phyloP scores from a whole-genome alignment of 2,329 filamentous ascomycete species.

The Eurotiales sp. region DNA sequence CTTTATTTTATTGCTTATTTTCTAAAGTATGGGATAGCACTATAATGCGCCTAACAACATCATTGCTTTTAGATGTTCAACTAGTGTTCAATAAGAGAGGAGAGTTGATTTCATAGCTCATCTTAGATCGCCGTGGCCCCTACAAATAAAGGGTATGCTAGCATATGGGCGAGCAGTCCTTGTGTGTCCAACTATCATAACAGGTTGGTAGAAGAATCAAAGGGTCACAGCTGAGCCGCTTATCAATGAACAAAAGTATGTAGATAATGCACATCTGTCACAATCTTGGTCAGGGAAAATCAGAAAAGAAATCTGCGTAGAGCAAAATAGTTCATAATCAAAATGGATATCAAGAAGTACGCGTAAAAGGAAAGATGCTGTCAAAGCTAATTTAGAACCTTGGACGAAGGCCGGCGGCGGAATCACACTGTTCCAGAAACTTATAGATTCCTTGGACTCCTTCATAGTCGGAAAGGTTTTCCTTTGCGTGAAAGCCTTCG shows the following conservation, averaged over 20 bases:
- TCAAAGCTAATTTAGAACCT: constrained; percentile 14
- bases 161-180: background rate
- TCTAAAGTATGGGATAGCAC: too few species aligned
- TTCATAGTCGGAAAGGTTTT: constrained; percentile 53
- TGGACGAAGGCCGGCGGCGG: constrained; percentile 37
- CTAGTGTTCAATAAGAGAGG: too few species aligned
- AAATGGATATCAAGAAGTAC: constrained; percentile 11
- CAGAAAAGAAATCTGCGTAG: background rate
- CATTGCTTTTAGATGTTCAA: too few species aligned
- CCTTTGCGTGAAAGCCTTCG: constrained; percentile 28
- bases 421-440: constrained; percentile 63
- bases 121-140: background rate
- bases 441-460: constrained; percentile 63
- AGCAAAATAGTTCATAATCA: background rate
- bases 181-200: background rate
- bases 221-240: background rate
- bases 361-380: constrained; percentile 10
- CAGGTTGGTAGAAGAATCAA: background rate
- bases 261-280: background rate
- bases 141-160: background rate
- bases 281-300: background rate
- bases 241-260: background rate
- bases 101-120: background rate
- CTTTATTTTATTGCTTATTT: too few species aligned
- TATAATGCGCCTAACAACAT: too few species aligned